Evolutionary conservation across 2,329 filamentous ascomycete genomes (phyloP), one percentile per base, ranked within the genome.

Genomic region (Fusarium nygamai): DNA sequence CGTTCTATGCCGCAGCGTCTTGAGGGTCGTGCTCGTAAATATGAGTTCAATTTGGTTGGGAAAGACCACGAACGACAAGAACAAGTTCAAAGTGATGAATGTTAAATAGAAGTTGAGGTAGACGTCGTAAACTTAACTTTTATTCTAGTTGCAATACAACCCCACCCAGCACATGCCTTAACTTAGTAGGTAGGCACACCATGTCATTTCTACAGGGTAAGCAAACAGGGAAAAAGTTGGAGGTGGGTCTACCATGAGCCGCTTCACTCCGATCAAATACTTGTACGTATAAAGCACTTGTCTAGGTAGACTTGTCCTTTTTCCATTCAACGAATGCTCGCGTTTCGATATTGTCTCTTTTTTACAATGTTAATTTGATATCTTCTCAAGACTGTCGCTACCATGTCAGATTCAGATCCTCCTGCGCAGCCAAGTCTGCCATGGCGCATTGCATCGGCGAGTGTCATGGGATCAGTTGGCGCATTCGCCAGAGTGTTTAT

Each of bases 401-500:
- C 34, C 50, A 78, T 78, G 76, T 73, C 77, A 48, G 64, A 59
- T 20, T 60, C 79, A 33, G 69, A 76, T 50, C 70, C 81, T 57
- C 76, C 80, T 47, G 69, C 72, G 65, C 84, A 87, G 81, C 91
- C 91, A 36, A 88, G 89, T 78, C 83, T 92, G 66, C 85, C 90
- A 83, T 95, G 93, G 92, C 92, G 93, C 72, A 84, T 91, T 63
- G 88, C 89, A 41, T 97, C 95, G n/a, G 87, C 91, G 59, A 84
- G 91, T 71, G 88, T 93, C 43, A 94, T 98, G 88, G 92, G 93
- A 77, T 82, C 92, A 17, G 92, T 94, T 0, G 93, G 92, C 54
- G 83, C 91, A 34, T 75, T 97, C 12, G 94, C 91, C 64, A 90
- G 93, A 69, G 87, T 85, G 5, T 98, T 98, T 80, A 84, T 98